These are phyloP conservation scores for Fusarium lateritium DNA, from an alignment of 2,329 filamentous ascomycete genomes.

Conservation along the genomic window DNA sequence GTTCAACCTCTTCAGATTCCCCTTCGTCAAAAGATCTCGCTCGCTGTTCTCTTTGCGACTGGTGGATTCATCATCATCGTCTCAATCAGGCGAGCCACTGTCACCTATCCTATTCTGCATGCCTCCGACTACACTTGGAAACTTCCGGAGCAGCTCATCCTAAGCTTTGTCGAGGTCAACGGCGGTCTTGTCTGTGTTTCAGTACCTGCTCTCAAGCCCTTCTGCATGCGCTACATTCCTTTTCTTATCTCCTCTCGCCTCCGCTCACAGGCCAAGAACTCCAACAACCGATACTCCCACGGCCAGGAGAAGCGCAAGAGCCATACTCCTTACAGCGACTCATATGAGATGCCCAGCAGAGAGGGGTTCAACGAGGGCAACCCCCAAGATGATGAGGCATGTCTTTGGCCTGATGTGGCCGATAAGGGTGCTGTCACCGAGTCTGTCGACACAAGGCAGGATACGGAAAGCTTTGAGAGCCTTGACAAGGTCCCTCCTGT, in stretches of 20 bases:
- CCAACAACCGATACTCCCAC: constrained; percentile 30
- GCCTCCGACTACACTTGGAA: constrained; percentile 49
- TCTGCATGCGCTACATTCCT: constrained; percentile 57
- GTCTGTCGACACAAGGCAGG: constrained; percentile 31
- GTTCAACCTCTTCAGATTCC: constrained; percentile 64
- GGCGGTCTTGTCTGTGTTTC: constrained; percentile 65
- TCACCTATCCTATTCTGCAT: constrained; percentile 45
- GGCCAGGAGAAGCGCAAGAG: constrained; percentile 38
- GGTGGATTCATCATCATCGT: constrained; percentile 51
- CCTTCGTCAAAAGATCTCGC: constrained; percentile 63
- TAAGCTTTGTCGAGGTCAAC: constrained; percentile 65
- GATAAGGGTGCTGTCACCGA: constrained; percentile 26
- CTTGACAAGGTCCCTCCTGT: constrained; percentile 28
- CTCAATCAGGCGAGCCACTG: constrained; percentile 49
- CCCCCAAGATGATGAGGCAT: constrained; percentile 46
- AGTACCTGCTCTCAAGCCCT: constrained; percentile 64
- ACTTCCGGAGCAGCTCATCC: constrained; percentile 52
- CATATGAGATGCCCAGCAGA: constrained; percentile 47
- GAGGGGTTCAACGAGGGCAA: constrained; percentile 28
- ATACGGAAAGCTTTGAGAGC: constrained; percentile 46
- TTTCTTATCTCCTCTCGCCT: constrained; percentile 48
- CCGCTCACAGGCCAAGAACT: constrained; percentile 38
- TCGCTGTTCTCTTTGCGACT: constrained; percentile 61
- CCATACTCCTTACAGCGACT: constrained; percentile 31
- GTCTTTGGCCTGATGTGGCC: constrained; percentile 32